phyloP scores from a whole-genome alignment of 768 basidiomycete genomes.

The Mycena filopes region DNA sequence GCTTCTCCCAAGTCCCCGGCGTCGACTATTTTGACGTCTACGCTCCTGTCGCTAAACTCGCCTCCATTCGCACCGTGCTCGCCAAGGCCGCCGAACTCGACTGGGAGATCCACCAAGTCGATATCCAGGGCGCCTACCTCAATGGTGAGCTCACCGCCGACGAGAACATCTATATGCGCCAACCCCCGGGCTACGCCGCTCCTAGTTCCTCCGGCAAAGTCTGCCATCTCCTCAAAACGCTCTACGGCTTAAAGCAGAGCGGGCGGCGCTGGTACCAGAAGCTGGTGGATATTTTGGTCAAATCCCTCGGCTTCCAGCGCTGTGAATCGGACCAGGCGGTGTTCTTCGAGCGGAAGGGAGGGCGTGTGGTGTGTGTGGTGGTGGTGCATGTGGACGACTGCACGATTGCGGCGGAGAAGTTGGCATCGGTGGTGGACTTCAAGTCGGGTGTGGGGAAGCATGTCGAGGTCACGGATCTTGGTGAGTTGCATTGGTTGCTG shows the following conservation, averaged over 20 bases:
- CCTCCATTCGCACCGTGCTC: too few relatives aligned
- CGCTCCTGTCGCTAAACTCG: too few relatives aligned
- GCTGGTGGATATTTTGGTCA: slow-evolving; percentile 34
- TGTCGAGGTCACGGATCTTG: slow-evolving; percentile 32
- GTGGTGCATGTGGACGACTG: slow-evolving; percentile 43
- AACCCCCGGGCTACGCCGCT: slow-evolving; percentile 3
- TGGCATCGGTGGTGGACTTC: too few relatives aligned
- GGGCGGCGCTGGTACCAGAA: slow-evolving; percentile 42
- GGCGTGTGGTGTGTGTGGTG: slow-evolving; percentile 31
- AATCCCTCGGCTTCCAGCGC: slow-evolving; percentile 34
- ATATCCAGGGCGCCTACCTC: slow-evolving; percentile 3
- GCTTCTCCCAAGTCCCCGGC: too few relatives aligned
- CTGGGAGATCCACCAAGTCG: too few relatives aligned
- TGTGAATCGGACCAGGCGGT: slow-evolving; percentile 38
- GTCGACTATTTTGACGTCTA: too few relatives aligned
- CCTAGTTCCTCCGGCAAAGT: slow-evolving; percentile 1
- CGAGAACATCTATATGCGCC: neutral
- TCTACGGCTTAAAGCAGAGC: slow-evolving; percentile 48
- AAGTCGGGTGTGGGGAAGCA: too few relatives aligned
- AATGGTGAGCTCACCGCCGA: neutral
- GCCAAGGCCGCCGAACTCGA: too few relatives aligned
- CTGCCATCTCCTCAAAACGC: slow-evolving; percentile 32
- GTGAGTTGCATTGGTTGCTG: slow-evolving; percentile 1
- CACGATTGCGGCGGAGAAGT: slow-evolving; percentile 13
- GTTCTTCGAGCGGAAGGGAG: slow-evolving; percentile 32